Conservation (phyloP, 139 green algal genomes). For the Bryopsis sp. region DNA sequence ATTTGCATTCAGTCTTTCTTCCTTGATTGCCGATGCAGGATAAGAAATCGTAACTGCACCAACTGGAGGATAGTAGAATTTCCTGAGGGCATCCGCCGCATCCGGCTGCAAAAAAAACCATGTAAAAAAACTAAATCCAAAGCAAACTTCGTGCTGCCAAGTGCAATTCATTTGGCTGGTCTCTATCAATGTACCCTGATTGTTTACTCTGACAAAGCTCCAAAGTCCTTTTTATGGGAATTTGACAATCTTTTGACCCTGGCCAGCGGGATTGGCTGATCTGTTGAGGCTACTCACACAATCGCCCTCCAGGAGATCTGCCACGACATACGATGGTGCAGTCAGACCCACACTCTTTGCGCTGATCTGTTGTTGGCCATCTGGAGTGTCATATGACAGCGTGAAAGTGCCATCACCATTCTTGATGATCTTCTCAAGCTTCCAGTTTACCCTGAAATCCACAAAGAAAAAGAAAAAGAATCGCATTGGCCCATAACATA, state of each 20-base stretch:
- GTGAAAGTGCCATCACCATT: constrained; percentile 30
- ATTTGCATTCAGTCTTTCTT: constrained; percentile 60
- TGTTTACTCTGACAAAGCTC: no score
- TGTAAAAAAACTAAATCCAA: no score
- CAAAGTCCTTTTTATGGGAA: no score
- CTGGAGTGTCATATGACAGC: constrained; percentile 80
- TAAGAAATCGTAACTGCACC: constrained; percentile 86
- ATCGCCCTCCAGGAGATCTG: constrained; percentile 55
- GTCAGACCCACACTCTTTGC: constrained; percentile 73
- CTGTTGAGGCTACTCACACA: constrained; percentile 23
- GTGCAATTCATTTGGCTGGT: no score
- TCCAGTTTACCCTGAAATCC: constrained; percentile 69
- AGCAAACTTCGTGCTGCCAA: no score
- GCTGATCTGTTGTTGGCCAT: constrained; percentile 44
- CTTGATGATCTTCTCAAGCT: constrained; percentile 67
- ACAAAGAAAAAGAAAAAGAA: no score
- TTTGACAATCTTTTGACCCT: no score
- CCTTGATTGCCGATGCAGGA: constrained; percentile 53
- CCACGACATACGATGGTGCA: constrained; percentile 77
- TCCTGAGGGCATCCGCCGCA: constrained; percentile 51
- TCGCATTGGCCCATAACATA: constrained; percentile 22
- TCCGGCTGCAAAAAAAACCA: constrained; percentile 22
- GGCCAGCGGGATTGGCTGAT: no score
- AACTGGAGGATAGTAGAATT: constrained; percentile 95
- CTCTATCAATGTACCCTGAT: no score